These are phyloP conservation scores for Mucor irregularis DNA, from an alignment of 371 early-diverging fungal genomes.

Conservation along the genomic window DNA sequence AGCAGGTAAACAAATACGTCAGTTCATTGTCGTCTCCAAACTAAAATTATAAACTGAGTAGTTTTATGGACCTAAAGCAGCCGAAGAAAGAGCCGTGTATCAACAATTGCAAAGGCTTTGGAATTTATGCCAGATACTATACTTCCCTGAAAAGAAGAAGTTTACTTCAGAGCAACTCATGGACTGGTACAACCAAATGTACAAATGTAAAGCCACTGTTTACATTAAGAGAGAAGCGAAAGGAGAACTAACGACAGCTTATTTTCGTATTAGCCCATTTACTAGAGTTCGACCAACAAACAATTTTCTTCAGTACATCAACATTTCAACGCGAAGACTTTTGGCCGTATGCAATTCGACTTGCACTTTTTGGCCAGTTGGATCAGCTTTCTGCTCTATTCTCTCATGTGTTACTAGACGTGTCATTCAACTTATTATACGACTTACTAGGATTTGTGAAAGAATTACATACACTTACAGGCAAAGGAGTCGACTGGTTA, in stretches of 20 bases:
- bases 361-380: constrained; percentile 13
- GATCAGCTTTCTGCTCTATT: not conserved
- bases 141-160: not conserved
- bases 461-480: not conserved
- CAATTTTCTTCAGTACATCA: too few relatives aligned
- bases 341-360: too few relatives aligned
- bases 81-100: constrained; percentile 4
- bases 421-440: not conserved
- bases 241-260: too few relatives aligned
- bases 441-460: not conserved
- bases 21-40: not conserved
- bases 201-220: too few relatives aligned
- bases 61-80: constrained; percentile 1
- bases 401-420: not conserved
- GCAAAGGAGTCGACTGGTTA: not conserved
- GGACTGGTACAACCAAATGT: constrained; percentile 10
- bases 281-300: too few relatives aligned
- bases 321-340: too few relatives aligned
- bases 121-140: constrained; percentile 5
- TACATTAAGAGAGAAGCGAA: too few relatives aligned
- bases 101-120: constrained; percentile 2
- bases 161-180: not conserved
- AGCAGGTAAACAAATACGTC: constrained; percentile 1
- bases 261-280: too few relatives aligned
- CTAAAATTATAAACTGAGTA: not conserved